Evolutionary conservation across 129 eudicot species (phyloP).

Genomic region (Flaveria ramosissima): DNA sequence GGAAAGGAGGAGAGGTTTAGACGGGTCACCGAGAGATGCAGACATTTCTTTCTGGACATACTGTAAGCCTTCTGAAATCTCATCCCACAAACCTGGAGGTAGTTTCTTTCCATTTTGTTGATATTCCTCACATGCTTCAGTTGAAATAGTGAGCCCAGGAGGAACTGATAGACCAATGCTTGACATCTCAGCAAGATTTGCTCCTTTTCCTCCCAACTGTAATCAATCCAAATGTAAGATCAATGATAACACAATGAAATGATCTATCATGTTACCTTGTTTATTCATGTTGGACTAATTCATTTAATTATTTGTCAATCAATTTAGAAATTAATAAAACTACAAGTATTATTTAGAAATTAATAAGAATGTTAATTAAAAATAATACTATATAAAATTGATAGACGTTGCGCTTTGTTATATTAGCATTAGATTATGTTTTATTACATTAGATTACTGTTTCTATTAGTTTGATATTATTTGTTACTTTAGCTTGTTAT

Average conservation of each 20-base stretch:
- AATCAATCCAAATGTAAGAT: neutral
- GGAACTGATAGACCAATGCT: conserved; percentile 98
- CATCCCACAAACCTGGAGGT: conserved; percentile 84
- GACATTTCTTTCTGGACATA: conserved; percentile 81
- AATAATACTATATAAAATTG: too few species aligned
- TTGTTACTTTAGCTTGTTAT: too few species aligned
- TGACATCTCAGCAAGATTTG: conserved; percentile 98
- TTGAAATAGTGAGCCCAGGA: conserved; percentile 92
- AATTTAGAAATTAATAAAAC: too few species aligned
- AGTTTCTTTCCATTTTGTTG: conserved; percentile 72
- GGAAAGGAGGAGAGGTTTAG: conserved; percentile 90
- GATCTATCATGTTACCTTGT: neutral
- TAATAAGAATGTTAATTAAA: too few species aligned
- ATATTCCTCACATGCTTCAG: conserved; percentile 97
- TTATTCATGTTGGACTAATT: neutral
- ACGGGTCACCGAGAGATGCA: conserved; percentile 80
- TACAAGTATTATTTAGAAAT: too few species aligned
- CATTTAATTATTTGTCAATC: too few species aligned
- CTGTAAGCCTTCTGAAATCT: conserved; percentile 73
- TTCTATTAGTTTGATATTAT: too few species aligned
- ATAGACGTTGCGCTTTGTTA: too few species aligned
- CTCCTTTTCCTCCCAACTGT: conserved; percentile 99
- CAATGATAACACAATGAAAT: neutral
- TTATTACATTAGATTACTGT: too few species aligned
- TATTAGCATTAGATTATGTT: too few species aligned